A percentile compares a stretch with the other conserved stretches of the same genome.
These are phyloP conservation scores for Cardamine resedifolia DNA, from an alignment of 345 rosid species.

Conservation along the genomic window DNA sequence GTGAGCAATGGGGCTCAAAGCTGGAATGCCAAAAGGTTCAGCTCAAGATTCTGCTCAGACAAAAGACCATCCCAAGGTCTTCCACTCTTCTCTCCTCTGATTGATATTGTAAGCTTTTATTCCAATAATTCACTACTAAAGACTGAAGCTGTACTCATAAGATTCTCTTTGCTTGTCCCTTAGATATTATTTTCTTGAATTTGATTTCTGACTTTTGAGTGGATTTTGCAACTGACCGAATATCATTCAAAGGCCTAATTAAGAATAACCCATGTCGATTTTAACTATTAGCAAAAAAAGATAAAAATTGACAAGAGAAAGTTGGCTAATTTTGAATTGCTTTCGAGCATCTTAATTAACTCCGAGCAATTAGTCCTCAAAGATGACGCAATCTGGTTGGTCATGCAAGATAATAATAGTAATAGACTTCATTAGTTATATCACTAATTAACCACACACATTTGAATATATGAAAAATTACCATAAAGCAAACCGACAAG, in stretches of 20 bases:
- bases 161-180: not conserved
- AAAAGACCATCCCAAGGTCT: conserved; percentile 40
- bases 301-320: not conserved
- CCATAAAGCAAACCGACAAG: conserved; percentile 13
- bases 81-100: conserved; percentile 19
- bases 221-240: not conserved
- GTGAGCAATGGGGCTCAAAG: conserved; percentile 77
- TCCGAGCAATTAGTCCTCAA: not conserved
- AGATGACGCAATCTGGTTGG: not conserved
- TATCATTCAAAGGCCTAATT: no score
- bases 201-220: not conserved
- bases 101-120: conserved; percentile 17
- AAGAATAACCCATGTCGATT: not conserved
- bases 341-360: not conserved
- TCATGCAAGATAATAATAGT: not conserved
- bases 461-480: conserved; percentile 4
- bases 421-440: not conserved
- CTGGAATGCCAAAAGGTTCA: conserved; percentile 81
- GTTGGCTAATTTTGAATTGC: not conserved
- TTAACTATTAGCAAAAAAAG: not conserved
- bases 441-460: not conserved
- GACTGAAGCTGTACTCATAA: not conserved
- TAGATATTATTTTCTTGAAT: not conserved
- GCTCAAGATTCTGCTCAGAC: conserved; percentile 70
- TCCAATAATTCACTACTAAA: not conserved